A percentile compares a stretch with the other conserved stretches of the same genome.
Conservation (phyloP, 768 basidiomycete species). For the Tulasnella sp. region DNA sequence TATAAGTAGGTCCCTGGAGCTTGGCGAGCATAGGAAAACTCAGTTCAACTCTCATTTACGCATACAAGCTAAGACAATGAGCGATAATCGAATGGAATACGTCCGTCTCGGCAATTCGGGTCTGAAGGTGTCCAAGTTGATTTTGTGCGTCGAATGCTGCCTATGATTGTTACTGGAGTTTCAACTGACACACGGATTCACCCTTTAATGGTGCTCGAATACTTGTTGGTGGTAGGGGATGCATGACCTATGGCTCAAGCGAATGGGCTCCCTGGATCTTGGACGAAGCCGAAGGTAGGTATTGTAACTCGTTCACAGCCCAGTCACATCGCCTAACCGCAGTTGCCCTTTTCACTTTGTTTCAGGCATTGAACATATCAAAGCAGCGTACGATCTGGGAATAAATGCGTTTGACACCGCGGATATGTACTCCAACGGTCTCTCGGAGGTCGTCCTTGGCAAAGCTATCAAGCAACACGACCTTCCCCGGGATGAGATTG, state of each 20-base stretch:
- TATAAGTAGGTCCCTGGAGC: no score
- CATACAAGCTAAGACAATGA: not conserved
- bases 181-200: no score
- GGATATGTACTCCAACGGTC: not conserved
- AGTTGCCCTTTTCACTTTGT: not conserved
- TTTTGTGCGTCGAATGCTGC: not conserved
- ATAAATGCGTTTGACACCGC: not conserved
- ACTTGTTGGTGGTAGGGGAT: no score
- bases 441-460: conserved; percentile 53
- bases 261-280: conserved; percentile 46
- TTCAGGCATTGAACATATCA: conserved; percentile 8
- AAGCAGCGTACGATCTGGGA: conserved; percentile 6
- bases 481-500: conserved; percentile 44
- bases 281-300: conserved; percentile 37
- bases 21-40: not conserved
- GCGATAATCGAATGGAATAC: not conserved
- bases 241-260: conserved; percentile 44
- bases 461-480: conserved; percentile 49
- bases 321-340: not conserved
- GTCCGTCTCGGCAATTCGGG: not conserved
- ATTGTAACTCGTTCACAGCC: conserved; percentile 15
- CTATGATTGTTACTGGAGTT: no score
- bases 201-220: no score
- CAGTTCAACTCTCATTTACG: no score
- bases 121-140: not conserved